A percentile compares a stretch with the other conserved stretches of the same genome.
Conservation (phyloP, 2,329 filamentous ascomycete species). For the Talaromyces sp. region DNA sequence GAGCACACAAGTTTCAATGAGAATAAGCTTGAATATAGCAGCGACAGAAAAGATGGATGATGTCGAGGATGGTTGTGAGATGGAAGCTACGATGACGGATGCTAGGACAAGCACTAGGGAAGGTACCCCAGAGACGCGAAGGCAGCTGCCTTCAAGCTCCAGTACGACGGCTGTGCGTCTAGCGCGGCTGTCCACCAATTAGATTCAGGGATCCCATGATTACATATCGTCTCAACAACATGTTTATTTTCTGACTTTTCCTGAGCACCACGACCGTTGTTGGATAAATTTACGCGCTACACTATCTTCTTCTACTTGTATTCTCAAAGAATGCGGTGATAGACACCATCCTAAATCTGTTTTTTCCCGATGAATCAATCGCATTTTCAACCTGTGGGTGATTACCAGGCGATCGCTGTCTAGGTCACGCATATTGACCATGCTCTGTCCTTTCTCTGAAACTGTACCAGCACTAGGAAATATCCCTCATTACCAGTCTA, state of each 20-base stretch:
- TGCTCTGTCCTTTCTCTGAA: neutral
- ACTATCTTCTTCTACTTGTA: neutral
- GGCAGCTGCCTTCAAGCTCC: constrained; percentile 19
- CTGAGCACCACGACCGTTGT: neutral
- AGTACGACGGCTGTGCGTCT: constrained; percentile 15
- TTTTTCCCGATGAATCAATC: neutral
- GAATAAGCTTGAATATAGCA: neutral
- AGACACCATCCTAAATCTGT: neutral
- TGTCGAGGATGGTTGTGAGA: constrained; percentile 3
- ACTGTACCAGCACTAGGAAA: neutral
- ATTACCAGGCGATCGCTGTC: neutral
- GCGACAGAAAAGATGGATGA: neutral
- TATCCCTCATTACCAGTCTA: too few relatives aligned
- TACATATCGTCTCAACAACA: neutral
- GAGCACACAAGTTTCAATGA: neutral
- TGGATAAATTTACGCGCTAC: neutral
- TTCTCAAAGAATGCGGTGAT: neutral
- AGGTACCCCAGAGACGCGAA: constrained; percentile 17
- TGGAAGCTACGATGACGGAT: constrained; percentile 16
- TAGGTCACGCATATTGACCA: neutral
- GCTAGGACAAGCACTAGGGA: constrained; percentile 2
- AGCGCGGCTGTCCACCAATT: constrained; percentile 9
- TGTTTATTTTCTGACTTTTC: neutral
- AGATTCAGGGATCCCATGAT: neutral
- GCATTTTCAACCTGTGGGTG: neutral